These are phyloP conservation scores for Kalaharituber pfeilii DNA, from an alignment of 2,329 filamentous ascomycete genomes.

Conservation along the genomic window DNA sequence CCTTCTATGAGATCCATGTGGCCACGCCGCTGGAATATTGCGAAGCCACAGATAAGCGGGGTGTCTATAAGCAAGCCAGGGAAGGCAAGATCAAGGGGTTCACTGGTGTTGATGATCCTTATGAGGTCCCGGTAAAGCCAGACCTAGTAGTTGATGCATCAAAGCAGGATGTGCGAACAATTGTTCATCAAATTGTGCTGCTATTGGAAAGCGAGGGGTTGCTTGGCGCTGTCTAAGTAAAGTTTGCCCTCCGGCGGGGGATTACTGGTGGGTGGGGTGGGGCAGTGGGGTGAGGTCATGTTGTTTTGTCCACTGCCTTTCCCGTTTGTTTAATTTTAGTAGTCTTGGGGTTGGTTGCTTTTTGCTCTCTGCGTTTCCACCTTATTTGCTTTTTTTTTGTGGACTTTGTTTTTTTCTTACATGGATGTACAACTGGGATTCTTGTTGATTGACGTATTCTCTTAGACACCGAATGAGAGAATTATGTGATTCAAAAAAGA, in stretches of 20 bases:
- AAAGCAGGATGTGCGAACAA: constrained; percentile 76
- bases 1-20: constrained; percentile 91
- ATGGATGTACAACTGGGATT: no score
- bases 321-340: no score
- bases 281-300: not conserved
- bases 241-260: not conserved
- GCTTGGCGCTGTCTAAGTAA: constrained; percentile 38
- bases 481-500: no score
- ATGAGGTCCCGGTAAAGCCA: constrained; percentile 66
- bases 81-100: constrained; percentile 91
- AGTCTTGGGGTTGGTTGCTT: no score
- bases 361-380: no score
- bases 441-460: no score
- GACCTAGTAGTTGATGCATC: constrained; percentile 70
- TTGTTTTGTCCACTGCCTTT: no score
- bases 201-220: constrained; percentile 78
- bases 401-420: no score
- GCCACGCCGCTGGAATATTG: constrained; percentile 80
- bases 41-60: constrained; percentile 87
- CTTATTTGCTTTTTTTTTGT: no score
- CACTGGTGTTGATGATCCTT: constrained; percentile 94
- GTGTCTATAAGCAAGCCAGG: constrained; percentile 71
- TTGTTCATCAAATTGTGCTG: constrained; percentile 92
- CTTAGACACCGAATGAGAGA: no score
- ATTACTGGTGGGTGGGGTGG: not conserved